phyloP scores from a whole-genome alignment of 23 red algal genomes.

The Rhodosorus marinus region DNA sequence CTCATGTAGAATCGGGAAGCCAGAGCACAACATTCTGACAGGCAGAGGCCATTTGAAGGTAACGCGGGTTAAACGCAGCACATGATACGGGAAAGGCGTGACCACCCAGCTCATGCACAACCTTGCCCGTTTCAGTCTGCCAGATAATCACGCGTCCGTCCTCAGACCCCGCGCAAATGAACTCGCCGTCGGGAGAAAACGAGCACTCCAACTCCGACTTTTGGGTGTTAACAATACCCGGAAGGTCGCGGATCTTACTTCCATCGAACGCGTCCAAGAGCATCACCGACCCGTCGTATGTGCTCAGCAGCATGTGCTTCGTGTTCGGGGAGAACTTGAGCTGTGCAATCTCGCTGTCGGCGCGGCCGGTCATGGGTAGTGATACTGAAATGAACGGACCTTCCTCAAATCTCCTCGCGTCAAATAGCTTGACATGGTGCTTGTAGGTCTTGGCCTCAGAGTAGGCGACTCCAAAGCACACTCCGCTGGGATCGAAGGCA shows the following conservation, averaged over 20 bases:
- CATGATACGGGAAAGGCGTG: constrained; percentile 5
- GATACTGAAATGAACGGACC: constrained; percentile 73
- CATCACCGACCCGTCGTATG: constrained; percentile 32
- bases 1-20: no score
- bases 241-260: constrained; percentile 7
- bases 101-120: constrained; percentile 21
- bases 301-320: constrained; percentile 50
- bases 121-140: constrained; percentile 14
- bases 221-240: constrained; percentile 32
- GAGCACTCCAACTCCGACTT: constrained; percentile 39
- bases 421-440: constrained; percentile 61
- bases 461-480: constrained; percentile 76
- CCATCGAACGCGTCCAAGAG: constrained; percentile 79
- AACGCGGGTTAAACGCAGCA: constrained; percentile 61
- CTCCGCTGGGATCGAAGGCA: constrained; percentile 65
- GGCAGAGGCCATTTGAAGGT: constrained; percentile 57
- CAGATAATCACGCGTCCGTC: constrained; percentile 54
- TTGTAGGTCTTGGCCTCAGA: constrained; percentile 13
- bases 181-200: constrained; percentile 70
- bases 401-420: constrained; percentile 54
- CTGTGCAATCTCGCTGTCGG: constrained; percentile 34
- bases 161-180: constrained; percentile 58
- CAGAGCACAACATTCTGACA: constrained; percentile 96
- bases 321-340: constrained; percentile 74
- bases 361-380: constrained; percentile 29